Conservation (phyloP, 331 rosid species). For the Malus hybrid region DNA sequence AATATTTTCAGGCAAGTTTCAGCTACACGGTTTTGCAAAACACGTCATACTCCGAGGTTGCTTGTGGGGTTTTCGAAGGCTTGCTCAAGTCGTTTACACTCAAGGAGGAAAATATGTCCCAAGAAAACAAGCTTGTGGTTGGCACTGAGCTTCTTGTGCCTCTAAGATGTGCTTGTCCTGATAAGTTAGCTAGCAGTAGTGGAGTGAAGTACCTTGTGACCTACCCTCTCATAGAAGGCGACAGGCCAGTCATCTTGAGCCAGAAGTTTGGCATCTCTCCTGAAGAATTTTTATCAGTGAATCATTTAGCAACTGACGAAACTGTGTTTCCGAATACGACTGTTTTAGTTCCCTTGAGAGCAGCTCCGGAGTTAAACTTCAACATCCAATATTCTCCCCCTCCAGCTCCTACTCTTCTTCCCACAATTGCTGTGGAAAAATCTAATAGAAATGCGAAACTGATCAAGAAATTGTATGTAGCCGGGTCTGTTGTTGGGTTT, state of each 20-base stretch:
- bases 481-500: conserved; percentile 37
- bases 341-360: conserved; percentile 40
- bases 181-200: conserved; percentile 12
- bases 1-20: conserved; percentile 30
- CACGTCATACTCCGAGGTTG: conserved; percentile 31
- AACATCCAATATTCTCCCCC: conserved; percentile 40
- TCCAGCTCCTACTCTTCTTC: conserved; percentile 44
- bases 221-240: conserved; percentile 44
- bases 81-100: conserved; percentile 37
- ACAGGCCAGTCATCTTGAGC: conserved; percentile 3
- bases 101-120: conserved; percentile 20
- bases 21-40: conserved; percentile 22
- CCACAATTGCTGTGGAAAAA: conserved; percentile 27
- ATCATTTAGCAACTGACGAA: conserved; percentile 13
- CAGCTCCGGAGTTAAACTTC: conserved; percentile 12
- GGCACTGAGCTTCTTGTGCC: conserved; percentile 43
- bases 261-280: conserved; percentile 34
- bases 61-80: conserved; percentile 60
- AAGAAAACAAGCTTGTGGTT: conserved; percentile 2
- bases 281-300: conserved; percentile 32
- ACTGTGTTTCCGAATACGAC: conserved; percentile 36
- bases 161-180: conserved; percentile 53
- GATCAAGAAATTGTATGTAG: conserved; percentile 26
- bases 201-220: conserved; percentile 45
- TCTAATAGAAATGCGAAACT: conserved; percentile 3